Base-by-base conservation (phyloP, 495 filamentous ascomycete species). In the Penicillium cinerascens region DNA sequence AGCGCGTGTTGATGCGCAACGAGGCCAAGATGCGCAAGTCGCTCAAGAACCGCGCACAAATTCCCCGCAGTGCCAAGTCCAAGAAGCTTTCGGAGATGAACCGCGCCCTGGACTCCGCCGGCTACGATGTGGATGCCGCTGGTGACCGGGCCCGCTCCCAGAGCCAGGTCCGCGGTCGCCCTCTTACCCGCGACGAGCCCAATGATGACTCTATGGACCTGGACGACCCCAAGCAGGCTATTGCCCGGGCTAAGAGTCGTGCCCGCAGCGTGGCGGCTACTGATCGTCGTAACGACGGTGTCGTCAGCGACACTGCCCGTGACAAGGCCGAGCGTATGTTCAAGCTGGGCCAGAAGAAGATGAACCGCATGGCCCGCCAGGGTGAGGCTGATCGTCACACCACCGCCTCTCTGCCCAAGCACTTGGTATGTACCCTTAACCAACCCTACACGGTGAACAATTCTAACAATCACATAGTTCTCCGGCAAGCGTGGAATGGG, bases 381-480 rank as follows among this genome's bases (percentile, higher is more conserved):
- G 93, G 93, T 74, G 93, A 98, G 77, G 91, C 91, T 35, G 93
- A 98, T 82, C 81, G 93, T 66, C 95, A 97, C 74, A 86, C 85
- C 44, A 85, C 85, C 48, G 85, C 86, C 8, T 78, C 86, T 39
- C 72, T 95, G 66, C 84, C 88, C 45, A 98, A 95, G 77, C 92
- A 97, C 76, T 80, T 98, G 82, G 90, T 96, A 80, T 61, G 84
- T 79, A 20, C 0, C 26, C 29, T 39, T 25, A 6, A n/a, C 39
- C 37, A 15, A 8, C 38, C 17, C 15, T 26, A 15, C 18, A 11
- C 47, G 39, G 56, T 51, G 17, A 22, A 44, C 61, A 36, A 17
- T 52, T 53, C 67, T 66, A 60, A 69, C 50, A n/a, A 18, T 48
- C 29, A 20, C 49, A 35, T 49, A 82, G 79, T 82, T 73, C 63